A percentile compares a stretch with the other conserved stretches of the same genome.
These are phyloP conservation scores for Phytophthora foliorum DNA, from an alignment of 352 stramenopile species.

Conservation along the genomic window DNA sequence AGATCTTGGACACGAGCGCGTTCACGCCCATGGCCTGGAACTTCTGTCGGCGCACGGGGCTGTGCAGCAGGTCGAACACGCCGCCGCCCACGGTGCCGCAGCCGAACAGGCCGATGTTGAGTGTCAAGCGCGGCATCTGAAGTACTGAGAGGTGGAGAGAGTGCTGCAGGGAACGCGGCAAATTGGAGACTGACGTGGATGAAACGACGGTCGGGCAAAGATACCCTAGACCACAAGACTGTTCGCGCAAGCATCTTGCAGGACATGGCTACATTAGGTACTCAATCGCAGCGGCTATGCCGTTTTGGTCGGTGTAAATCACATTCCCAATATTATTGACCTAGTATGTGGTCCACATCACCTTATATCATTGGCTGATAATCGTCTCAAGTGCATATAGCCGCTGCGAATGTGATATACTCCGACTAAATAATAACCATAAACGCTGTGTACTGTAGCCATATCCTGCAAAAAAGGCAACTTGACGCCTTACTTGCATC, in stretches of 20 bases:
- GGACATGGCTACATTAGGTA: neutral
- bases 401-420: no score
- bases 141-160: neutral
- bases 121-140: slow-evolving; percentile 42
- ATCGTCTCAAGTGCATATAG: no score
- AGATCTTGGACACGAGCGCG: slow-evolving; percentile 89
- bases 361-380: no score
- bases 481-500: slow-evolving; percentile 11
- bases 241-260: slow-evolving; percentile 9
- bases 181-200: slow-evolving; percentile 26
- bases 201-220: neutral
- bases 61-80: slow-evolving; percentile 90
- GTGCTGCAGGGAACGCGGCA: neutral
- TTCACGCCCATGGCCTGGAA: slow-evolving; percentile 74
- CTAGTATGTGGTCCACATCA: no score
- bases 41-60: slow-evolving; percentile 57
- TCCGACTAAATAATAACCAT: no score
- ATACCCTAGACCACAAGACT: slow-evolving; percentile 25
- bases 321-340: no score
- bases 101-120: slow-evolving; percentile 91
- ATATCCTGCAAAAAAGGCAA: neutral
- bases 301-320: no score
- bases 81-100: slow-evolving; percentile 90
- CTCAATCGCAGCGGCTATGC: no score
- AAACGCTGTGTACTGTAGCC: neutral